These are phyloP conservation scores for Fomitopsis schrenkii DNA, from an alignment of 1,284 basidiomycete genomes.

Conservation along the genomic window DNA sequence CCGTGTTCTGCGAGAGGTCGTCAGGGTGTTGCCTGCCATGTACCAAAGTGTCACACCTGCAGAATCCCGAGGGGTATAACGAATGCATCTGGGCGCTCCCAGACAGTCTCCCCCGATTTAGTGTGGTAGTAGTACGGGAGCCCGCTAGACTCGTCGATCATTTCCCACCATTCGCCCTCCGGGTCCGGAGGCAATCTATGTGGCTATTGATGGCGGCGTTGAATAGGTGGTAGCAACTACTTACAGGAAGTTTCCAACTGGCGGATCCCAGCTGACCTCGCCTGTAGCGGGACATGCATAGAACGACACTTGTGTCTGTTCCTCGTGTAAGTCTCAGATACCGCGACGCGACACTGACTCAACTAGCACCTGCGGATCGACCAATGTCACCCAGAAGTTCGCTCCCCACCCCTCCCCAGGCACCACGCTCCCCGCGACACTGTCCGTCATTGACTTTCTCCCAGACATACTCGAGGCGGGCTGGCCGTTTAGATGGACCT, in stretches of 20 bases:
- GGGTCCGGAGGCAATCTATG: constrained; percentile 75
- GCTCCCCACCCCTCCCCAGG: constrained; percentile 57
- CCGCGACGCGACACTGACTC: constrained; percentile 8
- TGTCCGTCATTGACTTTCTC: constrained; percentile 3
- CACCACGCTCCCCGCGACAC: background rate
- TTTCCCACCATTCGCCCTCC: constrained; percentile 95
- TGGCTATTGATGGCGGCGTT: constrained; percentile 14
- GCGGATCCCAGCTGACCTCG: constrained; percentile 90
- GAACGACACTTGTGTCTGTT: constrained; percentile 76
- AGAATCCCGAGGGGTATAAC: constrained; percentile 88
- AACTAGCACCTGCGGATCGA: constrained; percentile 70
- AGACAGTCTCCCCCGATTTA: constrained; percentile 81
- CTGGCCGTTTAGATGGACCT: constrained; percentile 18
- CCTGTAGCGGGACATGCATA: constrained; percentile 92
- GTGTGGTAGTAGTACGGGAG: constrained; percentile 94
- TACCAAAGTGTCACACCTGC: constrained; percentile 45
- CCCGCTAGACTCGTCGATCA: constrained; percentile 75
- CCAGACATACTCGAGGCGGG: constrained; percentile 17
- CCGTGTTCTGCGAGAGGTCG: constrained; percentile 53
- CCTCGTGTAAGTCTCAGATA: constrained; percentile 4
- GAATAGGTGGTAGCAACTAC: constrained; percentile 24
- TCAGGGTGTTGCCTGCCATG: background rate
- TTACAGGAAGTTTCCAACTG: constrained; percentile 85
- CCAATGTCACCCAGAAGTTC: constrained; percentile 84
- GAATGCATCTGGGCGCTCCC: constrained; percentile 83